phyloP scores from a whole-genome alignment of 768 basidiomycete species.

The Psilocybe tampanensis region DNA sequence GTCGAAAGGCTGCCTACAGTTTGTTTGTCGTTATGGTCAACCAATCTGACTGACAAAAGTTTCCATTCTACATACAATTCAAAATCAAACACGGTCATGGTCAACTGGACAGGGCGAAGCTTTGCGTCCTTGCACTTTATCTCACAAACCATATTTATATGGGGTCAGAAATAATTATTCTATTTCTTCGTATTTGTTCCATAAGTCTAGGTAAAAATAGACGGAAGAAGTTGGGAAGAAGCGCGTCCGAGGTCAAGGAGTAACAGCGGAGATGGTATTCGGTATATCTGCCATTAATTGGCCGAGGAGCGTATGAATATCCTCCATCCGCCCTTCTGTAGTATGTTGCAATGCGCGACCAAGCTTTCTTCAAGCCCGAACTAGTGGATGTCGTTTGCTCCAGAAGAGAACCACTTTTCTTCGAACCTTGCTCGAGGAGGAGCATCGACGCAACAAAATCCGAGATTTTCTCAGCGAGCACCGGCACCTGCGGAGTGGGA shows the following conservation, averaged over 20 bases:
- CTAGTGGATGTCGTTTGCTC: not conserved
- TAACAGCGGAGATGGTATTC: conserved; percentile 8
- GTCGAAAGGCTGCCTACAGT: not conserved
- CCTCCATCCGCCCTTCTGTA: not conserved
- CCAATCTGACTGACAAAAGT: not conserved
- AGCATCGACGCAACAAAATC: not conserved
- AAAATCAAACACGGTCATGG: not conserved
- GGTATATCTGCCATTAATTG: not conserved
- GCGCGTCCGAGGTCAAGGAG: conserved; percentile 9
- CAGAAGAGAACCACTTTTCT: not conserved
- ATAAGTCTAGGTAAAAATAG: not conserved
- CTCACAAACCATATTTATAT: not conserved
- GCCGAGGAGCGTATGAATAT: not conserved
- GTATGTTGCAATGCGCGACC: not conserved
- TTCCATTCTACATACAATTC: not conserved
- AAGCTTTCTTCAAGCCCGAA: not conserved
- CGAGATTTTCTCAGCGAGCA: not conserved
- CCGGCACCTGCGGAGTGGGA: conserved; percentile 3
- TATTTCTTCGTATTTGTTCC: not conserved
- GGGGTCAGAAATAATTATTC: not conserved
- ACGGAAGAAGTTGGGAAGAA: not conserved
- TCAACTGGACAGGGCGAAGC: not conserved
- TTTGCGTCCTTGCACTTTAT: not conserved
- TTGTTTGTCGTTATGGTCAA: conserved; percentile 10
- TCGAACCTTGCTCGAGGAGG: not conserved